Evolutionary conservation across 768 basidiomycete genomes (phyloP).

Genomic region (Lentinula guzmanii): DNA sequence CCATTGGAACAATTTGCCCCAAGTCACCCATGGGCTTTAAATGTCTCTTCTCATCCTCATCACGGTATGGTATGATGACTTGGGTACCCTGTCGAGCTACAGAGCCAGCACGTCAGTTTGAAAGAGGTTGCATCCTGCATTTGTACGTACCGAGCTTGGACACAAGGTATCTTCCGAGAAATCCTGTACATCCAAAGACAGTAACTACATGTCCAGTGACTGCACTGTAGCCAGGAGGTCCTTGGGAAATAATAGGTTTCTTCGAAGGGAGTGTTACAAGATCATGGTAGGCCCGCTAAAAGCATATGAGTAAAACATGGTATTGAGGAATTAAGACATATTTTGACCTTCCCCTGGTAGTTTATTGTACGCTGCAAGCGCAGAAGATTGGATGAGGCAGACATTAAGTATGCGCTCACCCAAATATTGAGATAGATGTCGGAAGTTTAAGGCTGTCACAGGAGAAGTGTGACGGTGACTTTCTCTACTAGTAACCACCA

Average conservation of each 20-base stretch:
- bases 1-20: constrained; percentile 94
- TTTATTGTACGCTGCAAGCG: constrained; percentile 48
- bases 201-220: constrained; percentile 90
- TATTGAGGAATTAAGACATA: neutral
- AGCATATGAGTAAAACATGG: constrained; percentile 4
- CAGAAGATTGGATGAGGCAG: constrained; percentile 38
- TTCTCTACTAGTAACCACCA: constrained; percentile 18
- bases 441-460: neutral
- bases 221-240: constrained; percentile 80
- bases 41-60: constrained; percentile 87
- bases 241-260: constrained; percentile 70
- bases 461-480: neutral
- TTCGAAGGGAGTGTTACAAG: constrained; percentile 45
- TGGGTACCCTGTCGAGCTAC: constrained; percentile 88
- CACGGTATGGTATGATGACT: constrained; percentile 91
- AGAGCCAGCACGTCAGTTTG: neutral
- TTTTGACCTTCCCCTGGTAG: constrained; percentile 38
- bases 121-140: constrained; percentile 7
- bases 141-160: constrained; percentile 76
- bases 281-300: constrained; percentile 72
- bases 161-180: constrained; percentile 90
- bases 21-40: constrained; percentile 94
- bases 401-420: constrained; percentile 31
- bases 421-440: neutral
- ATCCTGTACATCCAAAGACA: constrained; percentile 95